Conservation (phyloP, 2,329 filamentous ascomycete species). For the Salinomyces thailandicus region DNA sequence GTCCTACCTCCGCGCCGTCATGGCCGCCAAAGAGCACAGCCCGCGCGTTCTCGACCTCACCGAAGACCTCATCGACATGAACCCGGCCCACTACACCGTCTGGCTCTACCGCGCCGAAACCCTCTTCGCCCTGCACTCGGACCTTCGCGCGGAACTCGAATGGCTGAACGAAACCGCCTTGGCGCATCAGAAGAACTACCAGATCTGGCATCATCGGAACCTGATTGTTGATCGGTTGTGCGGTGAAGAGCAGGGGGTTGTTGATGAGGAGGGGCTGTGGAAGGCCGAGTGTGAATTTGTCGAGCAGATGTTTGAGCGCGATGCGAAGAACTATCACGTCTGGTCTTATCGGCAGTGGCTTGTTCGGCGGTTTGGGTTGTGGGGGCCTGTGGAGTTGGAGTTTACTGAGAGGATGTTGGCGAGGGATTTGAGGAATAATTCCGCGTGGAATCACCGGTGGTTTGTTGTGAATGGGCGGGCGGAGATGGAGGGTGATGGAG, state of each 20-base stretch:
- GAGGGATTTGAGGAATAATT: constrained; percentile 86
- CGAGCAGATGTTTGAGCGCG: constrained; percentile 65
- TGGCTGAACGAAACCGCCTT: constrained; percentile 83
- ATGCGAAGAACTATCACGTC: constrained; percentile 97
- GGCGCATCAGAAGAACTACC: constrained; percentile 90
- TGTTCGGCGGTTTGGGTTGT: constrained; percentile 53
- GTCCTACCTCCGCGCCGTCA: constrained; percentile 84
- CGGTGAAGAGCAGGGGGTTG: neutral
- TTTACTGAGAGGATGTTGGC: constrained; percentile 63
- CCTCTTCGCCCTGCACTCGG: constrained; percentile 54
- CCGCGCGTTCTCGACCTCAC: constrained; percentile 70
- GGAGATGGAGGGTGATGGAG: constrained; percentile 20
- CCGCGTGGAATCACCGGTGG: constrained; percentile 94
- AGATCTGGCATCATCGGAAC: constrained; percentile 74
- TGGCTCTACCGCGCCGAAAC: constrained; percentile 90
- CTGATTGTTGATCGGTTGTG: constrained; percentile 45
- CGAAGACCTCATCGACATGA: constrained; percentile 80
- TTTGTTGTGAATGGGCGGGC: constrained; percentile 68
- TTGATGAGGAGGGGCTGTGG: constrained; percentile 1
- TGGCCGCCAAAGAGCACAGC: constrained; percentile 78
- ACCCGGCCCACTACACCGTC: constrained; percentile 95
- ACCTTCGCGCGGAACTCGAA: constrained; percentile 60
- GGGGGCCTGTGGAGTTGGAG: constrained; percentile 48
- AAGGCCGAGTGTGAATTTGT: constrained; percentile 47
- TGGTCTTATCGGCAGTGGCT: constrained; percentile 87